Base-by-base conservation (phyloP, 2,329 filamentous ascomycete species). In the Fusarium virguliforme region DNA sequence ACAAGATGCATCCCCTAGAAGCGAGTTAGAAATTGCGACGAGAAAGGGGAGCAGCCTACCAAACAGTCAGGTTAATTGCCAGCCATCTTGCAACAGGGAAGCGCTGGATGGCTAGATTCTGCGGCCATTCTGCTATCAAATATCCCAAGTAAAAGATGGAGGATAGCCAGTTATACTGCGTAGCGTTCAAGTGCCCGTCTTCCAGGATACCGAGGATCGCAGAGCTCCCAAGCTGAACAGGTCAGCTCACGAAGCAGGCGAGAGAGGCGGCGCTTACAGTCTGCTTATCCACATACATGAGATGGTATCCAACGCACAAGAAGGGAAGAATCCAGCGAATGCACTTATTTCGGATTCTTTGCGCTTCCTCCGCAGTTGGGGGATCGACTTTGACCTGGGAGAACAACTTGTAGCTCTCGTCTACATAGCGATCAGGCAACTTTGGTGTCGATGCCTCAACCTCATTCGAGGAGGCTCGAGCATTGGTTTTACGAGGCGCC, bases 321-420 rank as follows among this genome's bases (percentile, higher is more conserved):
- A 54, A 54, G 0, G 34, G 51, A 0, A 54, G 34, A 38, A 54
- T 54, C 51, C 51, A 54, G 5, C 32, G 32, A 2, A 54, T 38
- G 3, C 51, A 54, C 22, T 54, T 54, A 15, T 54, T 54, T 3
- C 51, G 51, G 32, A 54, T 54, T 38, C 34, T 35, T 8, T 15
- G 34, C 7, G 51, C 51, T 7, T 54, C 34, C 8, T 54, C 51
- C 1, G 34, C 9, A 1, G 51, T 54, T 26, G 51, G 51, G 3
- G 51, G 34, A 3, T 54, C 22, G 12, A 54, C 51, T 10, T 54
- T 54, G 34, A 54, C 51, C 3, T 54, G 51, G 4, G 51, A 38
- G 22, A 54, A 54, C 8, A 54, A 3, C 51, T 54, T 54, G 51
- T 54, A 54, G 24, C 51, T 54, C 51, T 54, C 51, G n/a, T 54